Evolutionary conservation across 352 stramenopile species (phyloP).

Genomic region (Peronospora belbahrii): DNA sequence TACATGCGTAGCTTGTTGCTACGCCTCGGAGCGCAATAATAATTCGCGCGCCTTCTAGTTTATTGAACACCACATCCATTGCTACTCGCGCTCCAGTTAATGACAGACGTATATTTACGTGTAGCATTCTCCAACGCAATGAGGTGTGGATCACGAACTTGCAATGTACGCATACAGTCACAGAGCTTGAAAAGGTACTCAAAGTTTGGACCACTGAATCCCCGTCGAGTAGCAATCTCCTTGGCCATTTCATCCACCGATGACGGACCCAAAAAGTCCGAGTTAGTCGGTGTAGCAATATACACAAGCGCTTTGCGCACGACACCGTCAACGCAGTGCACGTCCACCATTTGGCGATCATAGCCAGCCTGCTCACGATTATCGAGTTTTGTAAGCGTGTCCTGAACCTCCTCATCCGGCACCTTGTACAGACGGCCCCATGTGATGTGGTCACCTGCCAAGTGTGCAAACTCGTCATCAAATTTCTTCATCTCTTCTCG

Average conservation of each 20-base stretch:
- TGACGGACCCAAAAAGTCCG: conserved; percentile 73
- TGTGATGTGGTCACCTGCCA: conserved; percentile 55
- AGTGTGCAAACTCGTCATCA: conserved; percentile 59
- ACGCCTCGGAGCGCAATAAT: conserved; percentile 7
- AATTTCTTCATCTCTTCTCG: conserved; percentile 66
- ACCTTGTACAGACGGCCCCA: conserved; percentile 87
- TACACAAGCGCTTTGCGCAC: conserved; percentile 73
- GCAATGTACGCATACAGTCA: conserved; percentile 65
- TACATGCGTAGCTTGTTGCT: conserved; percentile 21
- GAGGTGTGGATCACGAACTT: conserved; percentile 70
- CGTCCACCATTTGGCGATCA: conserved; percentile 65
- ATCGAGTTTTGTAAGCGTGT: conserved; percentile 74
- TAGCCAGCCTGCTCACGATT: conserved; percentile 83
- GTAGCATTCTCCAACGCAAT: conserved; percentile 62
- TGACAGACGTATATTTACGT: conserved; percentile 43
- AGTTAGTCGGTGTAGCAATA: conserved; percentile 76
- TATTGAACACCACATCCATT: conserved; percentile 46
- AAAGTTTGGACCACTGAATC: conserved; percentile 71
- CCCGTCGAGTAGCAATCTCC: conserved; percentile 63
- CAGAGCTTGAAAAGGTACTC: conserved; percentile 83
- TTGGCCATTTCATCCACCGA: conserved; percentile 68
- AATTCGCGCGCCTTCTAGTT: conserved; percentile 21
- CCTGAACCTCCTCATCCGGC: conserved; percentile 60
- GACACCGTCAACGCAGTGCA: conserved; percentile 64
- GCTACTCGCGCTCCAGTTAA: conserved; percentile 32